Evolutionary conservation across 2,329 filamentous ascomycete species (phyloP), one percentile per base, ranked within the genome.

Genomic region (Penicillium paneum): DNA sequence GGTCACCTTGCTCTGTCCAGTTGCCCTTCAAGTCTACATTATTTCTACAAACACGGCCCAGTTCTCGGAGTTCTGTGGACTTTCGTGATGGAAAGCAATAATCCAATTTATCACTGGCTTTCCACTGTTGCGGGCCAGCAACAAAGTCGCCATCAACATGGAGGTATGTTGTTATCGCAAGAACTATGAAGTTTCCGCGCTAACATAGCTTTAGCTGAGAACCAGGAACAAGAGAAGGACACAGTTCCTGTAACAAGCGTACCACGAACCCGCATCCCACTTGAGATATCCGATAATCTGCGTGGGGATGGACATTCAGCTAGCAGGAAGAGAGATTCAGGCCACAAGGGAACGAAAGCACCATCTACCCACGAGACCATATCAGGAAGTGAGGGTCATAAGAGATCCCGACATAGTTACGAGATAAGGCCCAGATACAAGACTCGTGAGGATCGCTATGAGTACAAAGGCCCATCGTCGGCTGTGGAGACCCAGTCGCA

Each of bases 391-490:
- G 19, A 41, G 28, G 12, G 19, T 24, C 40, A 51, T 38, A 32
- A 49, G 26, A 42, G 12, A 54, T 11, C 31, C 17, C 36, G 38
- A 2, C 53, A 57, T 36, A 56, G 59, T 13, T 85, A 79, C 52
- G 77, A 82, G 51, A 83, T 77, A 62, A 74, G 74, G 42, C 70
- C 78, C 17, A 78, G 85, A 31, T 74, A 79, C 58, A 88, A 81
- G 67, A 86, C 82, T 15, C 79, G 76, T 47, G 71, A 76, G 24
- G 79, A 83, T 62, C 80, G 77, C 32, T 87, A 87, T 64, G 78
- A 83, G 28, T 74, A 74, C 11, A 75, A 75, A 38, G 32, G 32
- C n/a, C 39, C 32, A 32, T 49, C 38, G 31, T 41, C 44, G 41
- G 51, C 50, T 7, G 52, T 42, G 2, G 54, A 12, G 2, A 45